Evolutionary conservation across 2,329 filamentous ascomycete species (phyloP), one percentile per base, ranked within the genome.

Genomic region (Drechslerella stenobrocha): DNA sequence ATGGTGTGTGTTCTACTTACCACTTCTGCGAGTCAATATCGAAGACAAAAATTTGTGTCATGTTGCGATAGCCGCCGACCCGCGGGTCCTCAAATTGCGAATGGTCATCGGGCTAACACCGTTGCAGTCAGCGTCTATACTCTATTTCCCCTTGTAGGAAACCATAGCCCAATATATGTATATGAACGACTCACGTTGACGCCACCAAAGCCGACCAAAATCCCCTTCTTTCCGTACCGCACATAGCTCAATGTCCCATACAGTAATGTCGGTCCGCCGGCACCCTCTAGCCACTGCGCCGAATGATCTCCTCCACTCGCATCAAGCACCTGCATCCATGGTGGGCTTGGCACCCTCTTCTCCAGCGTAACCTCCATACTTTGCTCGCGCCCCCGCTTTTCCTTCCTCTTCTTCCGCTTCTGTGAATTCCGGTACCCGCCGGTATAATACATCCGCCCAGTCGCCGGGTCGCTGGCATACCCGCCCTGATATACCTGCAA

Each of bases 321-420:
- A 44, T 67, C 63, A 13, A 67, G 35, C 45, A 67, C 50, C 44
- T 67, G 63, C 55, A 67, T 45, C 63, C 63, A 67, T n/a, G 63
- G 63, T 15, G 28, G 18, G 11, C 22, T 67, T 15, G 63, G 63
- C 45, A 51, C 63, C 15, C 63, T 40, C 32, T 56, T 56, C 34
- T 55, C 63, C 32, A 66, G 52, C 32, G 2, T 15, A n/a, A 9
- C 40, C 42, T 11, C 13, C 28, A 34, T 18, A 26, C 11, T 6
- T 35, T 23, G 15, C 4, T 24, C 30, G 15, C 18, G 9, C 8
- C n/a, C 46, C 22, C 37, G 37, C 56, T 30, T 30, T 48, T 50
- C 32, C 18, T 28, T 35, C 35, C 44, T 24, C 23, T 52, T 15
- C 15, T 30, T 11, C 28, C 28, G 34, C 55, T 59, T 60, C 15